A percentile compares a stretch with the other conserved stretches of the same genome.
Evolutionary conservation across 768 basidiomycete species (phyloP).

Genomic region (Paxillus involutus): DNA sequence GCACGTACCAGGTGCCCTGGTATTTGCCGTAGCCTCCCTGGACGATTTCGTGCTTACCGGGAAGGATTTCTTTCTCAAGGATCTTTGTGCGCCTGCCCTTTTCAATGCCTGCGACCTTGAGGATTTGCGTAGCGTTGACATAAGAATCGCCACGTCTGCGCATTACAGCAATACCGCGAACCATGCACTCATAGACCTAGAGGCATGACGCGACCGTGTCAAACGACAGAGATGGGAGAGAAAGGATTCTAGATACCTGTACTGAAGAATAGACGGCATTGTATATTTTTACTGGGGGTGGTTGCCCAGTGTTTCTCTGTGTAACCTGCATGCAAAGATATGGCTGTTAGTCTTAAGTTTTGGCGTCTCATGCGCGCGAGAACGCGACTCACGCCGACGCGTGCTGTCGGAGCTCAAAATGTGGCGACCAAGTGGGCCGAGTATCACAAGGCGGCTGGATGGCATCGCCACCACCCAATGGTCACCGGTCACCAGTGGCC

Average conservation of each 20-base stretch:
- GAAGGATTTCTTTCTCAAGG: slow-evolving; percentile 93
- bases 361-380: slow-evolving; percentile 17
- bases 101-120: slow-evolving; percentile 98
- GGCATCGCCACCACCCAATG: too few relatives aligned
- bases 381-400: slow-evolving; percentile 32
- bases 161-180: slow-evolving; percentile 98
- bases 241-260: slow-evolving; percentile 47
- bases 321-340: slow-evolving; percentile 28
- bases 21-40: slow-evolving; percentile 99
- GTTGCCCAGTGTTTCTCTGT: slow-evolving; percentile 33
- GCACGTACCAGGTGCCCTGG: slow-evolving; percentile 92
- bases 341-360: slow-evolving; percentile 2
- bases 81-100: slow-evolving; percentile 97
- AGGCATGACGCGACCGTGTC: slow-evolving; percentile 19
- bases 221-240: background rate
- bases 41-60: slow-evolving; percentile 95
- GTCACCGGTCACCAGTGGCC: too few relatives aligned
- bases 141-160: slow-evolving; percentile 90
- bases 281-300: slow-evolving; percentile 77
- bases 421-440: slow-evolving; percentile 10
- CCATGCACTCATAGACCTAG: slow-evolving; percentile 97
- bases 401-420: slow-evolving; percentile 34
- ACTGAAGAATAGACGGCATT: slow-evolving; percentile 93
- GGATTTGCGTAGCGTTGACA: slow-evolving; percentile 98
- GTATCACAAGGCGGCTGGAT: too few relatives aligned